Base-by-base conservation (phyloP, 2,329 filamentous ascomycete species). In the Hortaea werneckii region DNA sequence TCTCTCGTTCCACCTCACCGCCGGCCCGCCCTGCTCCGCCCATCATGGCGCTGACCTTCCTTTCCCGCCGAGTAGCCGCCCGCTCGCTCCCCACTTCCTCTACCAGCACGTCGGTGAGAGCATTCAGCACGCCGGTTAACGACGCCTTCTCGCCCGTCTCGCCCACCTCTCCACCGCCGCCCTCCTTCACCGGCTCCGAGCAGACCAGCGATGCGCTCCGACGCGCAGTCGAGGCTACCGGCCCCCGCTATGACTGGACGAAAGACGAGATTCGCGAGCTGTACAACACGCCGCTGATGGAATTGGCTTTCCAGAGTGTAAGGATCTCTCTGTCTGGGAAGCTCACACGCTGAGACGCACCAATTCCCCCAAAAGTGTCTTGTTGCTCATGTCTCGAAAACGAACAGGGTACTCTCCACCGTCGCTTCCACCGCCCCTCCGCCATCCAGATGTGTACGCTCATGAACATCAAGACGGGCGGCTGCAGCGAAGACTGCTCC, bases 401-500 rank as follows among this genome's bases (percentile, higher is more conserved):
- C 20, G 20, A 10, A 37, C 54, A 92, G 87, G 80, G 79, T 54
- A 77, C 75, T 32, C 71, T 94, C 47, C 88, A 95, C 67, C 82
- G 87, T 40, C 82, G 83, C 57, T 94, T 94, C 71, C 88, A 94
- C 68, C 78, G 85, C 60, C 85, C 88, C 5, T 75, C 81, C 40
- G 82, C 86, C 28, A 86, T 95, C 52, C 88, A 95, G 67, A 83
- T 94, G 67, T 95, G 88, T 71, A 95, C 88, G 0, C 74, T 95
- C 48, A 94, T 94, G 85, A 94, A 94, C 73, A 95, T 95, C 73
- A 95, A 95, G 65, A 94, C 87, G 6, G 88, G 88, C 45, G 88
- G 88, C 41, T 95, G 88, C 68, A 87, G 80, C 56, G 88, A 94
- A 66, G 88, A 95, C 67, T 95, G 88, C 70, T 87, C 83, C 26